Evolutionary conservation across 2,329 filamentous ascomycete genomes (phyloP).

Genomic region (Neocatenulostroma microsporum): DNA sequence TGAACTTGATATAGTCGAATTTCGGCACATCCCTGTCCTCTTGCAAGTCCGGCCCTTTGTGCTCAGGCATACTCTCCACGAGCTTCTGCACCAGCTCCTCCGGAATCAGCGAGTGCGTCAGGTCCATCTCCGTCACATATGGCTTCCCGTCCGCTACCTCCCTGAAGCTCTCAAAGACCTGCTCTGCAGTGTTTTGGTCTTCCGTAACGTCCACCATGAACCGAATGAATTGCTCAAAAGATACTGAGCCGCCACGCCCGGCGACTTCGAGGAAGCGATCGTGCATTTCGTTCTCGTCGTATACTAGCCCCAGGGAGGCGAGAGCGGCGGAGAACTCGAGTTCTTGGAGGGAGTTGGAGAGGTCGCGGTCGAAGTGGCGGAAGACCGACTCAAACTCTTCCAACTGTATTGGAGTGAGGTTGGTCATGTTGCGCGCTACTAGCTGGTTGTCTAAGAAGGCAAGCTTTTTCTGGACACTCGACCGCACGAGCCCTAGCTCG

Average conservation of each 20-base stretch:
- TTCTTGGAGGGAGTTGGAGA: slow-evolving; percentile 82
- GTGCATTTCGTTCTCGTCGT: slow-evolving; percentile 98
- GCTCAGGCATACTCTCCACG: slow-evolving; percentile 73
- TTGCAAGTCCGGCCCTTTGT: slow-evolving; percentile 76
- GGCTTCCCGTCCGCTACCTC: slow-evolving; percentile 98
- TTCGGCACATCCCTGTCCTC: slow-evolving; percentile 78
- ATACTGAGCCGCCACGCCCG: slow-evolving; percentile 64
- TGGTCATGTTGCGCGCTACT: slow-evolving; percentile 97
- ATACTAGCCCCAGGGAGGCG: slow-evolving; percentile 89
- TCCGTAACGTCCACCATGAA: slow-evolving; percentile 99
- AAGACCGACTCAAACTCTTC: slow-evolving; percentile 99
- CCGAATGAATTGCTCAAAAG: slow-evolving; percentile 96
- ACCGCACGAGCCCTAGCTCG: slow-evolving; percentile 83
- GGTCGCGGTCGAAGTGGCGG: slow-evolving; percentile 91
- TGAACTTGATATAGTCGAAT: slow-evolving; percentile 95
- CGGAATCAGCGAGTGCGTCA: slow-evolving; percentile 87
- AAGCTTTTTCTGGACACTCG: slow-evolving; percentile 90
- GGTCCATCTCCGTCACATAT: slow-evolving; percentile 95
- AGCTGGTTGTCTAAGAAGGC: slow-evolving; percentile 97
- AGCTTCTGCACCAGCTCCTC: slow-evolving; percentile 96
- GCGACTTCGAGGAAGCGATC: slow-evolving; percentile 79
- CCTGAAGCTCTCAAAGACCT: slow-evolving; percentile 95
- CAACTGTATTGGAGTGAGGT: slow-evolving; percentile 92
- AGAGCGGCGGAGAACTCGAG: slow-evolving; percentile 93
- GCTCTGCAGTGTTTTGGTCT: slow-evolving; percentile 96